Evolutionary conservation across 495 filamentous ascomycete genomes (phyloP).

Genomic region (Xanthoparmelia taractica): DNA sequence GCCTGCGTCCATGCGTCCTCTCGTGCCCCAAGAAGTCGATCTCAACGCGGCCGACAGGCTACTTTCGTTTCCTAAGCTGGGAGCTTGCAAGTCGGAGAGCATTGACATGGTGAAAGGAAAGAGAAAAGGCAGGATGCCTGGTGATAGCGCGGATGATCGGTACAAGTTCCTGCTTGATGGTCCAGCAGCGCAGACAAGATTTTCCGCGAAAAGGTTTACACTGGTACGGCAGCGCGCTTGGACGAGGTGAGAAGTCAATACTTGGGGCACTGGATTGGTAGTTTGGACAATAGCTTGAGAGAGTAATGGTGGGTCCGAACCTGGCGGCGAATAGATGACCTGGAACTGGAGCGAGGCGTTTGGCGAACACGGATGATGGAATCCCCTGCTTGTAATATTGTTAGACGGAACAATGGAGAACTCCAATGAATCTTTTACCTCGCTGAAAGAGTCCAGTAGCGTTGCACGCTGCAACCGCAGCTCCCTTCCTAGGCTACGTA

Average conservation of each 20-base stretch:
- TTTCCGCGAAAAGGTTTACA: background rate
- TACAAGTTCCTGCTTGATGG: background rate
- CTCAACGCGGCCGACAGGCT: background rate
- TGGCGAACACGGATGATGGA: background rate
- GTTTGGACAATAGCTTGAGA: background rate
- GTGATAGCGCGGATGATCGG: background rate
- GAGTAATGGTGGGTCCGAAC: background rate
- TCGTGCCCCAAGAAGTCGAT: background rate
- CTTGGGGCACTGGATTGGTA: background rate
- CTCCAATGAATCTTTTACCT: background rate
- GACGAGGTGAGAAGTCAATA: background rate
- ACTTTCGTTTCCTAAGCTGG: background rate
- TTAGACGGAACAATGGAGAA: background rate
- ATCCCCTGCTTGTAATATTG: background rate
- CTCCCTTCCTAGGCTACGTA: background rate
- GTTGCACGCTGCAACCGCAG: background rate
- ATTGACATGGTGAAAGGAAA: slow-evolving; percentile 2
- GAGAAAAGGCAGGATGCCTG: slow-evolving; percentile 6
- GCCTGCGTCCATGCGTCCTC: background rate
- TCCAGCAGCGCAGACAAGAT: background rate
- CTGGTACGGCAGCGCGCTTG: background rate
- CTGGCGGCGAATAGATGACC: background rate
- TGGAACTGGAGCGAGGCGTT: background rate
- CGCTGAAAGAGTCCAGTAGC: background rate
- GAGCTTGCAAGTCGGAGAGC: background rate